phyloP scores from a whole-genome alignment of 2,329 filamentous ascomycete genomes.

The Parascedosporium putredinis region DNA sequence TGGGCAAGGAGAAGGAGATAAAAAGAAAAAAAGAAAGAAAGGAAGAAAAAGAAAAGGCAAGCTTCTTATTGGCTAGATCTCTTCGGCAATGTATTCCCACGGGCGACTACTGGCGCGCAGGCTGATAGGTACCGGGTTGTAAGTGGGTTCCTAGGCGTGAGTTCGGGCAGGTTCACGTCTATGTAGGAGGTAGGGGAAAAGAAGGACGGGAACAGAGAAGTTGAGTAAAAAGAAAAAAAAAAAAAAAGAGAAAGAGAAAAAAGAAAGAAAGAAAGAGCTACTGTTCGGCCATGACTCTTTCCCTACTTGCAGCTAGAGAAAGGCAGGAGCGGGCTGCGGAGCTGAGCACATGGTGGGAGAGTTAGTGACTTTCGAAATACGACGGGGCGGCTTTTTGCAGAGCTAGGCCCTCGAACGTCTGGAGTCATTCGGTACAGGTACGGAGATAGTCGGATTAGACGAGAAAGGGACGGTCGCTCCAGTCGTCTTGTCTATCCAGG shows the following conservation, averaged over 20 bases:
- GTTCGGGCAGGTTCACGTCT: background rate
- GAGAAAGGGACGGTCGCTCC: too few relatives aligned
- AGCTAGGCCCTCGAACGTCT: too few relatives aligned
- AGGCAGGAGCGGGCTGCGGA: too few relatives aligned
- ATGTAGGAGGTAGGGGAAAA: too few relatives aligned
- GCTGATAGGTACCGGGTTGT: background rate
- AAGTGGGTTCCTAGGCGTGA: background rate
- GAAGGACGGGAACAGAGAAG: too few relatives aligned
- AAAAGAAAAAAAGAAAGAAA: too few relatives aligned
- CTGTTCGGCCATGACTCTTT: too few relatives aligned
- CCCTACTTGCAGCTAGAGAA: too few relatives aligned
- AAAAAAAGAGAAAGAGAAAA: too few relatives aligned
- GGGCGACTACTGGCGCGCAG: background rate
- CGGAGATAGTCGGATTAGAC: constrained; percentile 6
- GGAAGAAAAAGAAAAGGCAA: background rate
- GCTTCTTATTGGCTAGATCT: background rate
- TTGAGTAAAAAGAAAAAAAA: too few relatives aligned
- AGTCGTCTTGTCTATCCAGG: background rate
- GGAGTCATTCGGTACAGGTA: background rate
- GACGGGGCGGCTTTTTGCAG: background rate
- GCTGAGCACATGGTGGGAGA: background rate
- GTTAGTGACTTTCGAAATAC: background rate
- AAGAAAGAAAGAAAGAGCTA: too few relatives aligned
- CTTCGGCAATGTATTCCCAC: background rate
- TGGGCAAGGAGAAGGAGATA: too few relatives aligned